phyloP scores from a whole-genome alignment of 495 filamentous ascomycete genomes.

The Daldinia grandis region DNA sequence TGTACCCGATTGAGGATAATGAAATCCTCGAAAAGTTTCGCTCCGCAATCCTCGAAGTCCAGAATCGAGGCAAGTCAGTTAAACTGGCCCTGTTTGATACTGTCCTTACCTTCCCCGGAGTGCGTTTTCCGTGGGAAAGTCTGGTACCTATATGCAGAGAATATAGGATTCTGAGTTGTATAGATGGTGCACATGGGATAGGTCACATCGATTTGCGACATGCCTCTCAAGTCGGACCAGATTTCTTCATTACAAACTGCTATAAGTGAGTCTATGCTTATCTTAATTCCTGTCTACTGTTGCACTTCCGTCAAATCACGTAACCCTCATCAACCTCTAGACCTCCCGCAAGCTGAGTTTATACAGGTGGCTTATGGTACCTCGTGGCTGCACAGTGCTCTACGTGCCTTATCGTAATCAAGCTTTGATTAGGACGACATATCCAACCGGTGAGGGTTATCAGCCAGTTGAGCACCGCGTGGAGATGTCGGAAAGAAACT shows the following conservation, averaged over 20 bases:
- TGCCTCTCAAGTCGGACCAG: constrained; percentile 64
- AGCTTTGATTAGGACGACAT: constrained; percentile 69
- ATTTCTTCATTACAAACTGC: constrained; percentile 81
- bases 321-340: constrained; percentile 58
- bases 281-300: background rate
- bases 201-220: constrained; percentile 73
- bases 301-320: background rate
- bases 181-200: constrained; percentile 80
- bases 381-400: constrained; percentile 76
- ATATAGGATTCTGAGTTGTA: constrained; percentile 62
- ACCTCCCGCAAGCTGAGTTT: constrained; percentile 66
- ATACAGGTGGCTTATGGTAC: constrained; percentile 81
- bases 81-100: constrained; percentile 78
- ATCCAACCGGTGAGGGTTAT: constrained; percentile 74
- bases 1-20: constrained; percentile 68
- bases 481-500: constrained; percentile 24
- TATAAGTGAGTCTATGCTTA: constrained; percentile 84
- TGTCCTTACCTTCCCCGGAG: constrained; percentile 73
- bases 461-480: constrained; percentile 28
- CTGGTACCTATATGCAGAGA: constrained; percentile 67
- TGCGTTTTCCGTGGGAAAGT: constrained; percentile 77
- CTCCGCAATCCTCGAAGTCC: constrained; percentile 53
- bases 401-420: constrained; percentile 79
- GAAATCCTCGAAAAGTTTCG: constrained; percentile 63
- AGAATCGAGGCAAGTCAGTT: constrained; percentile 54